phyloP scores from a whole-genome alignment of 306 rosid species.

The Cyclanthera cordifolia region DNA sequence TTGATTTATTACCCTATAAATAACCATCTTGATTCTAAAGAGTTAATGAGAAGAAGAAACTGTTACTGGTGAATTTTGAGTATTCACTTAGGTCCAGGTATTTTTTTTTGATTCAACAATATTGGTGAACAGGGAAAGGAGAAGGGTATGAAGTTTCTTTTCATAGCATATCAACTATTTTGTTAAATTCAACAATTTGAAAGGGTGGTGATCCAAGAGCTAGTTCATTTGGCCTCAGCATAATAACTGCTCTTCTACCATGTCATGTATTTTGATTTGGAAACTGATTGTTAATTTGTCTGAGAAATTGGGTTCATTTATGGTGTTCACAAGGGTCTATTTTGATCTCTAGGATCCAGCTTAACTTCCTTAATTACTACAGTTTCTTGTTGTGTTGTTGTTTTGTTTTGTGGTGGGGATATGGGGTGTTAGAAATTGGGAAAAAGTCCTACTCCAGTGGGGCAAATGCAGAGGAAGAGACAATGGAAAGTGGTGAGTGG shows the following conservation, averaged over 20 bases:
- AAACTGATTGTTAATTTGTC: neutral
- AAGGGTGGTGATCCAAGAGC: too few species aligned
- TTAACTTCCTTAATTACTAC: neutral
- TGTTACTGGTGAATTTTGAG: neutral
- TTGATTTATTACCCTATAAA: slow-evolving; percentile 8
- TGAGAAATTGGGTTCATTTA: neutral
- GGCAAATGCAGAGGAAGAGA: neutral
- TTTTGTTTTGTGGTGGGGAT: neutral
- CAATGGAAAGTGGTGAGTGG: neutral
- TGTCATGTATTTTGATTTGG: neutral
- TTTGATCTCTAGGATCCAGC: neutral
- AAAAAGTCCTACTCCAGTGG: neutral
- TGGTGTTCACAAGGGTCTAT: neutral
- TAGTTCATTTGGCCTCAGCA: too few species aligned
- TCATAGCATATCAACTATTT: too few species aligned
- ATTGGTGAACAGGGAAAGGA: neutral
- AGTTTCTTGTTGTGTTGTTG: neutral
- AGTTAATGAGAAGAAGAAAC: slow-evolving; percentile 2
- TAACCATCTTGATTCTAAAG: neutral
- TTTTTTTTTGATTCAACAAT: too few species aligned
- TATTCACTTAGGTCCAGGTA: neutral
- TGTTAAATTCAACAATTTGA: too few species aligned
- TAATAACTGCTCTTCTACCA: neutral
- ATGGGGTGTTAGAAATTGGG: neutral
- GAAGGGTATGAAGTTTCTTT: neutral